phyloP scores from a whole-genome alignment of 371 early-diverging fungal species.

The Rhizomucor miehei region DNA sequence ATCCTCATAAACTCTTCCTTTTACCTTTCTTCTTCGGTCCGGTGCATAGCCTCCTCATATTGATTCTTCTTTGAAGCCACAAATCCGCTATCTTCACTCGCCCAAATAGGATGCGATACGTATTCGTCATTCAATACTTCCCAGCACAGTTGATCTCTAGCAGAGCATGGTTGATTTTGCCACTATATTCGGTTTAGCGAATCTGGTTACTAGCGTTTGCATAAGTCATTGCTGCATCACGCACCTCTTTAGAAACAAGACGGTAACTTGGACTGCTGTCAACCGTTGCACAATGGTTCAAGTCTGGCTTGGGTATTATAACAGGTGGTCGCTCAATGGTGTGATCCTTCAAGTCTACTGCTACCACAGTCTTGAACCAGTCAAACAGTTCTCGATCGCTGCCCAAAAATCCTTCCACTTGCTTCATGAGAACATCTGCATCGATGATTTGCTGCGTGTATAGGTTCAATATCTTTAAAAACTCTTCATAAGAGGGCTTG shows the following conservation, averaged over 20 bases:
- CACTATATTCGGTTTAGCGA: slow-evolving; percentile 11
- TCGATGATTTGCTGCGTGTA: slow-evolving; percentile 94
- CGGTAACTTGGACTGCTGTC: slow-evolving; percentile 66
- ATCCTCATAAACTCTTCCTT: background rate
- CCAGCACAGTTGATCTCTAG: slow-evolving; percentile 86
- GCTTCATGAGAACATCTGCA: slow-evolving; percentile 73
- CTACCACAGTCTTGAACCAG: slow-evolving; percentile 92
- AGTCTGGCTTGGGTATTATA: slow-evolving; percentile 50
- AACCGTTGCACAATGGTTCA: slow-evolving; percentile 41
- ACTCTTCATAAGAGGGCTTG: slow-evolving; percentile 87
- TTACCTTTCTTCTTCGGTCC: slow-evolving; percentile 95
- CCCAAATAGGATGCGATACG: slow-evolving; percentile 95
- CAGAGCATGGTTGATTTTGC: slow-evolving; percentile 70
- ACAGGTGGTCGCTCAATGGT: slow-evolving; percentile 33
- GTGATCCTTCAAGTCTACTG: slow-evolving; percentile 67
- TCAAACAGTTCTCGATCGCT: slow-evolving; percentile 74
- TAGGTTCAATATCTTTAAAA: slow-evolving; percentile 91
- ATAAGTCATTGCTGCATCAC: slow-evolving; percentile 1
- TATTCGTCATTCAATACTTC: slow-evolving; percentile 97
- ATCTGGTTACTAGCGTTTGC: background rate
- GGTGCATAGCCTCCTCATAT: slow-evolving; percentile 96
- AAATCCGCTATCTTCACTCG: slow-evolving; percentile 94
- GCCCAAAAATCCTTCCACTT: slow-evolving; percentile 76
- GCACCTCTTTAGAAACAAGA: slow-evolving; percentile 59
- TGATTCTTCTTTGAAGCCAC: slow-evolving; percentile 92